Percentiles rank a stretch among this genome's conserved stretches.
phyloP scores from a whole-genome alignment of 2,329 filamentous ascomycete genomes.

The Fusarium pseudograminearum region DNA sequence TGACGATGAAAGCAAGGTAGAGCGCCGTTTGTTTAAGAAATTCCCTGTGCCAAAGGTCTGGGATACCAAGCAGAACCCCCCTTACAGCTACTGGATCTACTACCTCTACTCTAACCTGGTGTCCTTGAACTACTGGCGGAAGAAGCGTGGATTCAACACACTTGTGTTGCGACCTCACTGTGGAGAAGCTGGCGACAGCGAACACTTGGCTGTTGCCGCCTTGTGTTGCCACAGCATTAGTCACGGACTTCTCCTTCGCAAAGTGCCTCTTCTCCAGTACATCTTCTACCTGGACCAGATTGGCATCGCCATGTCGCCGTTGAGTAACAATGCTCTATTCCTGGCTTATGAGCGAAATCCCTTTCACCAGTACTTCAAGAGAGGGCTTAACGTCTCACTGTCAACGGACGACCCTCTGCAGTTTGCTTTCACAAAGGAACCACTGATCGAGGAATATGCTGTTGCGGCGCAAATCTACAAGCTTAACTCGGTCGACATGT shows the following conservation, averaged over 20 bases:
- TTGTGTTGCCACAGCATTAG: constrained; percentile 97
- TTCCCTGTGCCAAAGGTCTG: constrained; percentile 91
- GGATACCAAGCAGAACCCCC: constrained; percentile 94
- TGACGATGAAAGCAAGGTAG: constrained; percentile 97
- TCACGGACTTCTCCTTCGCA: constrained; percentile 90
- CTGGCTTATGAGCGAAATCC: constrained; percentile 97
- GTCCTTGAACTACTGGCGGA: constrained; percentile 91
- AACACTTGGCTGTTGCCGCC: constrained; percentile 91
- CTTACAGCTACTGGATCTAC: constrained; percentile 99
- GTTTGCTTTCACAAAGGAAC: constrained; percentile 98
- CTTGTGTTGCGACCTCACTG: constrained; percentile 94
- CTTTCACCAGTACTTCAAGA: constrained; percentile 94
- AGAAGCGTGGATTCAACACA: constrained; percentile 93
- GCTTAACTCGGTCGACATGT: constrained; percentile 97
- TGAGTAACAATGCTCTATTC: constrained; percentile 98
- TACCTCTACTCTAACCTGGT: constrained; percentile 95
- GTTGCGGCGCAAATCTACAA: constrained; percentile 99
- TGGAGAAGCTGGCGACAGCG: constrained; percentile 95
- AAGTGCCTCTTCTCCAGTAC: constrained; percentile 95
- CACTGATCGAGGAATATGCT: constrained; percentile 96
- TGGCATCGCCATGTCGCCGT: constrained; percentile 98
- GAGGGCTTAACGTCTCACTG: constrained; percentile 93
- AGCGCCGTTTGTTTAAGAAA: constrained; percentile 93
- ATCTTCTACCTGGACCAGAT: constrained; percentile 98
- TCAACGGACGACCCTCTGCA: constrained; percentile 97